Evolutionary conservation across 2,329 filamentous ascomycete genomes (phyloP).

Genomic region (Fusarium torulosum): DNA sequence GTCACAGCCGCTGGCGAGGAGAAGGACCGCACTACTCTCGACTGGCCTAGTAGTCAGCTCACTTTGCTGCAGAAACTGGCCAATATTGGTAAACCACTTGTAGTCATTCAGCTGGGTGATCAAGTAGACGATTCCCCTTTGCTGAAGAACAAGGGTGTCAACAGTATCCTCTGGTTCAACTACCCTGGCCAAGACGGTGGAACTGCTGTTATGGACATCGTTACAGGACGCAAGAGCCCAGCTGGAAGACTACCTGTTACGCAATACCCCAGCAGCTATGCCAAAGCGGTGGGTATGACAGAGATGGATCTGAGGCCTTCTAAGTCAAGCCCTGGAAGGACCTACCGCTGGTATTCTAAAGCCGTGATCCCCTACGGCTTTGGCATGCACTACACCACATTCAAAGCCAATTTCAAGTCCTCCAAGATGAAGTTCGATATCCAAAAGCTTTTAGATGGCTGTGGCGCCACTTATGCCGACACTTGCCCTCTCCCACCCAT

Average conservation of each 20-base stretch:
- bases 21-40: background rate
- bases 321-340: slow-evolving; percentile 1
- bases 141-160: slow-evolving; percentile 7
- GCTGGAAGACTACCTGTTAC: background rate
- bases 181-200: slow-evolving; percentile 19
- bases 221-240: background rate
- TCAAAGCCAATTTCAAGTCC: slow-evolving; percentile 15
- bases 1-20: slow-evolving; percentile 13
- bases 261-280: slow-evolving; percentile 2
- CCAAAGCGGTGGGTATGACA: background rate
- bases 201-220: slow-evolving; percentile 2
- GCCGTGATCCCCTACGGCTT: background rate
- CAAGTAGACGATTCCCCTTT: slow-evolving; percentile 1
- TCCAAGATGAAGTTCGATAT: background rate
- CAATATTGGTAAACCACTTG: slow-evolving; percentile 1
- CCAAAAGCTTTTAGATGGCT: background rate
- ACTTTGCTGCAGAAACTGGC: background rate
- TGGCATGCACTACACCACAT: slow-evolving; percentile 10
- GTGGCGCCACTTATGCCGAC: background rate
- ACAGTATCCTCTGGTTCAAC: slow-evolving; percentile 25
- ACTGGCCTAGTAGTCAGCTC: slow-evolving; percentile 9
- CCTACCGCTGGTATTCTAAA: slow-evolving; percentile 7
- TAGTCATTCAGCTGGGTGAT: slow-evolving; percentile 5
- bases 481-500: background rate
- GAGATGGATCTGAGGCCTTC: slow-evolving; percentile 15